These are phyloP conservation scores for Neoscytalidium dimidiatum DNA, from an alignment of 2,329 filamentous ascomycete genomes.

Conservation along the genomic window DNA sequence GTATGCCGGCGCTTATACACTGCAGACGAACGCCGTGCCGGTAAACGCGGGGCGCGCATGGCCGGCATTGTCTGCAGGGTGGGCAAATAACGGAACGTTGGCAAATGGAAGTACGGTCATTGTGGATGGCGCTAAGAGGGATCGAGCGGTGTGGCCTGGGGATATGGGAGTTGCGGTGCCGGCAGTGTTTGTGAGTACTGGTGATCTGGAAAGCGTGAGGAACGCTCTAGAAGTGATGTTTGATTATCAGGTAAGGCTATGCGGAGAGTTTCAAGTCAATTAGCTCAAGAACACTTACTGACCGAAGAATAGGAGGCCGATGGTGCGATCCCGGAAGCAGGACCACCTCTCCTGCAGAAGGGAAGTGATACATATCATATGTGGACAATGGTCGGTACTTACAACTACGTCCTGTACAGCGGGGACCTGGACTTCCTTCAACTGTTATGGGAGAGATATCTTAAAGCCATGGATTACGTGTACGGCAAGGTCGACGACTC, in stretches of 20 bases:
- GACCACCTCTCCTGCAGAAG: conserved; percentile 40
- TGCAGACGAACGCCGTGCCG: conserved; percentile 48
- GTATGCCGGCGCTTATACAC: conserved; percentile 55
- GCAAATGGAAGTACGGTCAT: conserved; percentile 39
- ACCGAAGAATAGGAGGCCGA: background rate
- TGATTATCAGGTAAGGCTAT: conserved; percentile 42
- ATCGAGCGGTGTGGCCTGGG: conserved; percentile 48
- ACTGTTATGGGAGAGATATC: conserved; percentile 46
- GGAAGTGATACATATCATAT: conserved; percentile 52
- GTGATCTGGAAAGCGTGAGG: conserved; percentile 48
- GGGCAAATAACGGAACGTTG: conserved; percentile 41
- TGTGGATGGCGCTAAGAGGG: conserved; percentile 44
- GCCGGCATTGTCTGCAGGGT: conserved; percentile 31
- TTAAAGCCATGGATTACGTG: conserved; percentile 46
- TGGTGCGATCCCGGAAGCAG: conserved; percentile 39
- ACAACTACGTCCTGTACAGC: conserved; percentile 44
- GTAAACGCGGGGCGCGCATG: conserved; percentile 21
- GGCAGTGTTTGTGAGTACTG: conserved; percentile 35
- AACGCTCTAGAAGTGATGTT: conserved; percentile 39
- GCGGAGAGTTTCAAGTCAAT: conserved; percentile 52
- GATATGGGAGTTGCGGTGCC: conserved; percentile 54
- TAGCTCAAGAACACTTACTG: conserved; percentile 17
- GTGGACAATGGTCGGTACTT: conserved; percentile 49
- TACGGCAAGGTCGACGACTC: conserved; percentile 44
- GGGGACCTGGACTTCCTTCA: conserved; percentile 43